These are phyloP conservation scores for Vitis amurensis DNA, from an alignment of 164 flowering plant species.

Conservation along the genomic window DNA sequence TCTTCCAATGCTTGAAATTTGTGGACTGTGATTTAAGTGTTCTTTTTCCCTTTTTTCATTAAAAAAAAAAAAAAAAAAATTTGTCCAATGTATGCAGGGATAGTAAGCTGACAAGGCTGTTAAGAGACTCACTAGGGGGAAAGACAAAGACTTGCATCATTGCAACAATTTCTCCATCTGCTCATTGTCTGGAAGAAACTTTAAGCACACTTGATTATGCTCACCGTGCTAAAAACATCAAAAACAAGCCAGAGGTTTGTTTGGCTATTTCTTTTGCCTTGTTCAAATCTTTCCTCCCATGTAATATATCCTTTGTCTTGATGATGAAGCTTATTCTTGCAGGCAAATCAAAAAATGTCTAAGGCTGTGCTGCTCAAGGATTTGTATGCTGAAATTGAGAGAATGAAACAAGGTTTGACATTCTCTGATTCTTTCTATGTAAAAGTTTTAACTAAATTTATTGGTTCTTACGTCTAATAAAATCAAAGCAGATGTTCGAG, in stretches of 20 bases:
- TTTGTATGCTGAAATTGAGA: slow-evolving; percentile 71
- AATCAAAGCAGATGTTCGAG: slow-evolving; percentile 61
- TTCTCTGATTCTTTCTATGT: not conserved
- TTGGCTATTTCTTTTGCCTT: slow-evolving; percentile 1
- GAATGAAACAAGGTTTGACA: slow-evolving; percentile 73
- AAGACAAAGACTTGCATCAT: slow-evolving; percentile 87
- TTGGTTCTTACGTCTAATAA: slow-evolving; percentile 1
- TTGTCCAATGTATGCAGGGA: slow-evolving; percentile 46
- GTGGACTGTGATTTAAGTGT: not conserved
- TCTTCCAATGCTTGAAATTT: too few relatives aligned
- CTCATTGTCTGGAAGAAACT: slow-evolving; percentile 71
- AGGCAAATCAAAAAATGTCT: slow-evolving; percentile 80
- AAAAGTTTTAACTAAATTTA: not conserved
- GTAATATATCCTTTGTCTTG: not conserved
- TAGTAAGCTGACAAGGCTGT: slow-evolving; percentile 75
- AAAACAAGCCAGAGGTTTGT: slow-evolving; percentile 81
- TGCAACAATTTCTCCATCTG: slow-evolving; percentile 81
- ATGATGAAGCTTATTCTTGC: slow-evolving; percentile 21
- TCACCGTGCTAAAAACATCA: slow-evolving; percentile 74
- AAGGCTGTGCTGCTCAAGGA: slow-evolving; percentile 72
- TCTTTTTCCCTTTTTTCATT: not conserved
- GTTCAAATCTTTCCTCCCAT: not conserved
- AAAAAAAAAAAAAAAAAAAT: too few relatives aligned
- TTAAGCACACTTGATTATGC: slow-evolving; percentile 85
- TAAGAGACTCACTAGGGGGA: slow-evolving; percentile 83